Conservation (phyloP, 2,329 filamentous ascomycete genomes). For the Zasmidium cellare region DNA sequence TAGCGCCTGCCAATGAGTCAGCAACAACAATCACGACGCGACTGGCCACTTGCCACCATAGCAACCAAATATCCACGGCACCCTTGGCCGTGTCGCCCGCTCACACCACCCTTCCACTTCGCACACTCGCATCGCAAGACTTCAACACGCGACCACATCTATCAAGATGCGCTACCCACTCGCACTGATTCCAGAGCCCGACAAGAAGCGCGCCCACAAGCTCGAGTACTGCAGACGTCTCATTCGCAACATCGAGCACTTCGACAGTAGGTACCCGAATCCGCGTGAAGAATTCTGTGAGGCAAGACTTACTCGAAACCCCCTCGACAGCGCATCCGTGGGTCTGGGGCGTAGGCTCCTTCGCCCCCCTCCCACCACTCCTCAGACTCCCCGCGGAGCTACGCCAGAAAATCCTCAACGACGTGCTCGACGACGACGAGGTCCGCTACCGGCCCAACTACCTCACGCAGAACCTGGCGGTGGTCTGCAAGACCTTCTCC, state of each 20-base stretch:
- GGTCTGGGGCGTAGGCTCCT: neutral
- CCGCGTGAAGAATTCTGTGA: neutral
- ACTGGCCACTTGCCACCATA: too few species aligned
- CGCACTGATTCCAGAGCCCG: conserved; percentile 1
- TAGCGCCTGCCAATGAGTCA: too few species aligned
- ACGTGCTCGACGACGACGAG: conserved; percentile 14
- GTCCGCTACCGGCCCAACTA: too few species aligned
- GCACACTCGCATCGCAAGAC: too few species aligned
- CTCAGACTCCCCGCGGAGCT: conserved; percentile 16
- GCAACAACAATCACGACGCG: too few species aligned
- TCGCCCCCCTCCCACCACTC: conserved; percentile 5
- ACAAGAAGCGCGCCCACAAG: conserved; percentile 9
- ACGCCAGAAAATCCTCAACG: conserved; percentile 12
- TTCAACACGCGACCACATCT: neutral
- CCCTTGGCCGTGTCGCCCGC: too few species aligned
- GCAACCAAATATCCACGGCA: too few species aligned
- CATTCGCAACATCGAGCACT: conserved; percentile 10
- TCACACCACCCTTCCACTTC: too few species aligned
- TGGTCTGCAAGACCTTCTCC: conserved; percentile 1
- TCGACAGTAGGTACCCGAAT: conserved; percentile 4
- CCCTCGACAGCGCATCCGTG: neutral
- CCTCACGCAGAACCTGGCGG: neutral
- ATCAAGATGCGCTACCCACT: neutral
- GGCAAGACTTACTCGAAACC: too few species aligned
- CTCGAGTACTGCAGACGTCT: conserved; percentile 10